These are phyloP conservation scores for Cystofilobasidium ferigula DNA, from an alignment of 768 basidiomycete species.

Conservation along the genomic window DNA sequence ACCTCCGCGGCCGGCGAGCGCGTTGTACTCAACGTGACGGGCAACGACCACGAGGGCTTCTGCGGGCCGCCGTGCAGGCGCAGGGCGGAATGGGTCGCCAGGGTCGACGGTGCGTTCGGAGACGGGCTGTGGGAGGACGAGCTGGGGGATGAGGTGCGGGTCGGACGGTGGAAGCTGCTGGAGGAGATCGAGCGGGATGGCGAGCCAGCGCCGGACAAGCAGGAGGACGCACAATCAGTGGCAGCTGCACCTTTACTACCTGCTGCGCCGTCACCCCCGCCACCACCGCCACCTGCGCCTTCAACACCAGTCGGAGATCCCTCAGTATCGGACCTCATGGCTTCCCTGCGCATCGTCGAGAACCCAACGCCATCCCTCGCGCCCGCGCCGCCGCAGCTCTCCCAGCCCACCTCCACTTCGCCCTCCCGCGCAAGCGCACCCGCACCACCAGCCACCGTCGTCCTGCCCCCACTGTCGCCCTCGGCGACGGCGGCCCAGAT, in stretches of 20 bases:
- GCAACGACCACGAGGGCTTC: slow-evolving; percentile 19
- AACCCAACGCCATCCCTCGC: not conserved
- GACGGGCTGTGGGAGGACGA: slow-evolving; percentile 8
- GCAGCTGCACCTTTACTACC: not conserved
- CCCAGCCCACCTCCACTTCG: not conserved
- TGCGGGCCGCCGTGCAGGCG: slow-evolving; percentile 5
- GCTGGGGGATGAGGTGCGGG: not conserved
- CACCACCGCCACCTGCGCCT: not conserved
- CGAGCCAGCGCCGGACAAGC: no score
- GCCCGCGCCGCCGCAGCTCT: not conserved
- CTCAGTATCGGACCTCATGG: slow-evolving; percentile 2
- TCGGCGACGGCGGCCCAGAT: not conserved
- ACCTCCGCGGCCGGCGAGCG: not conserved
- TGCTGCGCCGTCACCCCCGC: not conserved
- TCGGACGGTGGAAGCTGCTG: not conserved
- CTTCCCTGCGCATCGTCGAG: slow-evolving; percentile 6
- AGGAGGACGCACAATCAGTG: not conserved
- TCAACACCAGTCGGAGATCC: no score
- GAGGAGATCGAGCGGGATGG: slow-evolving; percentile 1
- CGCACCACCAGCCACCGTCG: not conserved
- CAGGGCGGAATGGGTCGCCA: slow-evolving; percentile 11
- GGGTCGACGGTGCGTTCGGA: slow-evolving; percentile 9
- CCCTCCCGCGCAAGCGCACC: not conserved
- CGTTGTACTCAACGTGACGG: slow-evolving; percentile 3
- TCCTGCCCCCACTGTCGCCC: not conserved